Percentiles rank a stretch among this genome's conserved stretches.
Conservation (phyloP, 805 yeast genomes). For the Barnettozyma pratensis region DNA sequence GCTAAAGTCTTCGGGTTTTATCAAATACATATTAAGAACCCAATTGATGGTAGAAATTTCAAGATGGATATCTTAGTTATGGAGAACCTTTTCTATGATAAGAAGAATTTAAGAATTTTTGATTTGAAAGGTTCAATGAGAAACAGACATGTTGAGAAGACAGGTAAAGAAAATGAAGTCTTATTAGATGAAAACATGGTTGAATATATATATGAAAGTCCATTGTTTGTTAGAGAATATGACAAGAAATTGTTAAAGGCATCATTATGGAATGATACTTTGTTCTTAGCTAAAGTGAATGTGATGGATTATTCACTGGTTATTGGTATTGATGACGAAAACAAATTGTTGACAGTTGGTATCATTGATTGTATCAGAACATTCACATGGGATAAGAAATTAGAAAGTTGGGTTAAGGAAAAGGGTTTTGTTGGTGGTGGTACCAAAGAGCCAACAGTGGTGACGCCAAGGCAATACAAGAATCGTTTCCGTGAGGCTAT, state of each 20-base stretch:
- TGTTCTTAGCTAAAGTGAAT: constrained; percentile 92
- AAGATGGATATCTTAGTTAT: constrained; percentile 89
- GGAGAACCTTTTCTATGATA: constrained; percentile 90
- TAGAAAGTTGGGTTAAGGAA: constrained; percentile 98
- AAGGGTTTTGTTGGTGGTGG: constrained; percentile 83
- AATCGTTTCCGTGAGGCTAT: constrained; percentile 94
- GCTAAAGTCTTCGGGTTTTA: constrained; percentile 95
- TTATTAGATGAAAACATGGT: constrained; percentile 96
- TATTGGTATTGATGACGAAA: constrained; percentile 76
- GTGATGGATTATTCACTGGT: constrained; percentile 98
- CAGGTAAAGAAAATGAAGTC: constrained; percentile 94
- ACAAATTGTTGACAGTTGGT: constrained; percentile 78
- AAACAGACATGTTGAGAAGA: constrained; percentile 92
- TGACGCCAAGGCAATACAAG: constrained; percentile 94
- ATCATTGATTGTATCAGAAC: constrained; percentile 92
- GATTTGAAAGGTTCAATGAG: constrained; percentile 98
- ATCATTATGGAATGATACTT: constrained; percentile 90
- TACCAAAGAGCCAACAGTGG: constrained; percentile 92
- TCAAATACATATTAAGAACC: constrained; percentile 83
- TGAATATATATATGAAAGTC: constrained; percentile 94
- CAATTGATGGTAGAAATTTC: constrained; percentile 67
- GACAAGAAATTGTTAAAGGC: constrained; percentile 82
- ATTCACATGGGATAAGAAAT: constrained; percentile 97
- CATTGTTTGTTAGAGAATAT: constrained; percentile 88
- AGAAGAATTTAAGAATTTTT: constrained; percentile 78